phyloP scores from a whole-genome alignment of 1,284 basidiomycete species.

The Ceratobasidium sp. region DNA sequence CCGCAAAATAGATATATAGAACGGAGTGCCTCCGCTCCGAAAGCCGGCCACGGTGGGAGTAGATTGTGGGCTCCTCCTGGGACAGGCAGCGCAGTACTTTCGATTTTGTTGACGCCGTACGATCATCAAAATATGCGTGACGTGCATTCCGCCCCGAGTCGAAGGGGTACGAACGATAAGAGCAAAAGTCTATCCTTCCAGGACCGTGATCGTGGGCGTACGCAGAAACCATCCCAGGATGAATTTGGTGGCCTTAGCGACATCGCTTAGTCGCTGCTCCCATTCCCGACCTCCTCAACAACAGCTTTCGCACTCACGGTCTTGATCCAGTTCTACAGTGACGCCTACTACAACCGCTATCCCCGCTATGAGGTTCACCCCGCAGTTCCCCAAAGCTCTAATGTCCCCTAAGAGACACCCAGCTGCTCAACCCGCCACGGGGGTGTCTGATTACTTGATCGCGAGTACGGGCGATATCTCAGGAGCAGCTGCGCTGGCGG shows the following conservation, averaged over 20 bases:
- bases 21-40: constrained; percentile 36
- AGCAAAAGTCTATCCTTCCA: constrained; percentile 27
- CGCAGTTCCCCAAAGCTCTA: neutral
- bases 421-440: constrained; percentile 68
- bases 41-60: neutral
- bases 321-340: neutral
- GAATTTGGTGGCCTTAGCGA: constrained; percentile 9
- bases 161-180: constrained; percentile 25
- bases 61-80: constrained; percentile 7
- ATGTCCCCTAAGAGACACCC: constrained; percentile 59
- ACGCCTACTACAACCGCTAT: neutral
- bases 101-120: constrained; percentile 68
- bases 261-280: constrained; percentile 48
- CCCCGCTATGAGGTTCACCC: constrained; percentile 8
- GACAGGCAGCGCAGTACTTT: constrained; percentile 63
- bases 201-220: neutral
- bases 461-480: constrained; percentile 76
- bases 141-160: constrained; percentile 52
- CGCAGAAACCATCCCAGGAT: constrained; percentile 10
- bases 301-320: too few relatives aligned
- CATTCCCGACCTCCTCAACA: constrained; percentile 47
- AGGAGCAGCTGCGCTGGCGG: constrained; percentile 70
- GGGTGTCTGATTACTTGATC: constrained; percentile 81
- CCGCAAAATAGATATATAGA: constrained; percentile 34
- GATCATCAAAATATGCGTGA: constrained; percentile 58